Evolutionary conservation across 108 stramenopile genomes (phyloP).

Genomic region (Pseudonitzschia multistriata): DNA sequence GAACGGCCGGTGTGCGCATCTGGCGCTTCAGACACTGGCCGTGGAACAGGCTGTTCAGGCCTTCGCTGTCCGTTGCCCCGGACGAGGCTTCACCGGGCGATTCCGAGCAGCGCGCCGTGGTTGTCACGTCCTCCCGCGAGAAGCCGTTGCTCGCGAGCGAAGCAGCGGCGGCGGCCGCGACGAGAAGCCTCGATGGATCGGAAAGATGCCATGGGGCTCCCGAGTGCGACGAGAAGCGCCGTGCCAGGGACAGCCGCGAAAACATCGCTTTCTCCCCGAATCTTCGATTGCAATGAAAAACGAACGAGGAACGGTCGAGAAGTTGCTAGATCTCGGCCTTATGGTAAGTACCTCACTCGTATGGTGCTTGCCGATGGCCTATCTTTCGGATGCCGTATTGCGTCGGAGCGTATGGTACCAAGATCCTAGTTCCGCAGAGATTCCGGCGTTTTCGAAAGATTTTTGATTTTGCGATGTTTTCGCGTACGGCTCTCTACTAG

Average conservation of each 20-base stretch:
- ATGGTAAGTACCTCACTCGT: too few species aligned
- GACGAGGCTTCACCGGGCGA: not conserved
- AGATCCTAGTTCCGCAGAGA: too few species aligned
- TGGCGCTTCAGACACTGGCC: conserved; percentile 43
- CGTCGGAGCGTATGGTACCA: too few species aligned
- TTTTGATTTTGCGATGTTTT: too few species aligned
- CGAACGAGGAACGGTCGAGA: too few species aligned
- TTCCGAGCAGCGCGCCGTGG: not conserved
- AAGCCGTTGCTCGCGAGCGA: not conserved
- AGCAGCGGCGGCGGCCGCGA: not conserved
- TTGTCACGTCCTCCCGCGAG: not conserved
- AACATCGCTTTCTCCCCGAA: too few species aligned
- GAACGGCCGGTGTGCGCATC: conserved; percentile 29
- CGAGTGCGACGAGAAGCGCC: not conserved
- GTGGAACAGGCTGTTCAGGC: conserved; percentile 21
- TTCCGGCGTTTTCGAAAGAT: too few species aligned
- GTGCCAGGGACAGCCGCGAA: not conserved
- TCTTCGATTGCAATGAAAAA: too few species aligned
- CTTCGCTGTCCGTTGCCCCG: not conserved
- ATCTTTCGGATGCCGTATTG: too few species aligned
- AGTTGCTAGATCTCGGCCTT: too few species aligned
- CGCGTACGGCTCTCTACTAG: too few species aligned
- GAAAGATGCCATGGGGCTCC: not conserved
- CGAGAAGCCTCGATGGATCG: not conserved
- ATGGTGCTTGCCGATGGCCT: too few species aligned